Base-by-base conservation (phyloP, 441 rosid species). In the Omphalea diandra region DNA sequence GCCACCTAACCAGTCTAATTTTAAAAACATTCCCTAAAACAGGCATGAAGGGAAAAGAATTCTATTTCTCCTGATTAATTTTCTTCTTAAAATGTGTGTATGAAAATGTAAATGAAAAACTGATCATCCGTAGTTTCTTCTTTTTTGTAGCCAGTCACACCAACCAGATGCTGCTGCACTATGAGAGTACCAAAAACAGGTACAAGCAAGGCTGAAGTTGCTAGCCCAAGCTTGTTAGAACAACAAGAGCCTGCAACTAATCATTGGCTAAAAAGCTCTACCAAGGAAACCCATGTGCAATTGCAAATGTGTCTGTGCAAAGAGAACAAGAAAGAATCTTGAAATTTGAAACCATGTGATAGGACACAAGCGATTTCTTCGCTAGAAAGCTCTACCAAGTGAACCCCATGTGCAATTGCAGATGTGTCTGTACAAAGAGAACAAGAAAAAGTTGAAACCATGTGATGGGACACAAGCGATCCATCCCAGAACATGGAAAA, bases 281-380 rank as follows among this genome's bases (percentile, higher is more conserved):
- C 58, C 47, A 46, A 17, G 46, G 31, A 49, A 5, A 18, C 41
- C 52, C 38, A 50, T 38, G 32, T 49, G 60, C 50, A 49, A 40
- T 27, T 5, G 17, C 67, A 70, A 7, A 35, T 49, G 47, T 44
- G n/a, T 22, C 24, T 24, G 50, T 50, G 50, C 67, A 17, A 20
- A 14, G 24, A 26, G 33, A 61, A 49, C 20, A 47, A 35, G n/a
- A 32, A 67, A 50, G n/a, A n/a, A n/a, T n/a, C n/a, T n/a, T n/a
- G n/a, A n/a, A 26, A 35, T 18, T 33, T 36, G 18, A 70, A 26
- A 14, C n/a, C 73, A 33, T 59, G 31, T 49, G 60, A n/a, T 55
- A n/a, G n/a, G n/a, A n/a, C n/a, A n/a, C 3, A n/a, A 22, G 41
- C 9, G 27, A 11, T 44, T 68, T 26, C 52, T 47, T 20, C 29